Evolutionary conservation across 768 basidiomycete genomes (phyloP).

Genomic region (Suillus luteus): DNA sequence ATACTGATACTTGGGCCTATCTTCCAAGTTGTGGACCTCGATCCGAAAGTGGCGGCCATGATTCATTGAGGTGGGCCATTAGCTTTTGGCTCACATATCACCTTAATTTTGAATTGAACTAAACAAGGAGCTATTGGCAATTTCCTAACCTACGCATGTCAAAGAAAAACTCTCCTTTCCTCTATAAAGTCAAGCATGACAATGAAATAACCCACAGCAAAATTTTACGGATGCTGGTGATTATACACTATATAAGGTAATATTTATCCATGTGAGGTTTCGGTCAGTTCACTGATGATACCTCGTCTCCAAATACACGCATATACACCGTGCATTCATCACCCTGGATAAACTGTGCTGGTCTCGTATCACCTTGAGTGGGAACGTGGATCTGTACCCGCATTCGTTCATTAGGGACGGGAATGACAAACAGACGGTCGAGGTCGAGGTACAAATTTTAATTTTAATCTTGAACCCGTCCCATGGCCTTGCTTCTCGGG

Average conservation of each 20-base stretch:
- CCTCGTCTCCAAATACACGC: conserved; percentile 77
- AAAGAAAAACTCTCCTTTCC: not conserved
- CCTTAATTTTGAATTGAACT: not conserved
- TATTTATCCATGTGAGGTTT: not conserved
- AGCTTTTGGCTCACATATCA: not conserved
- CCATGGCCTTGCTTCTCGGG: not conserved
- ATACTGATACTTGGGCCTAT: too few species aligned
- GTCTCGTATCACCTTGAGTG: conserved; percentile 68
- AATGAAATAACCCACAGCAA: not conserved
- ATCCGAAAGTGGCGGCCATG: not conserved
- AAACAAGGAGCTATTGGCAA: not conserved
- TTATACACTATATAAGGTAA: not conserved
- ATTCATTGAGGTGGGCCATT: not conserved
- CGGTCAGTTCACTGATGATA: conserved; percentile 36
- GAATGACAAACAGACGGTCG: conserved; percentile 74
- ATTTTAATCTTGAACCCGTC: not conserved
- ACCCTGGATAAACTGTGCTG: conserved; percentile 82
- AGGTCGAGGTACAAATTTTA: conserved; percentile 48
- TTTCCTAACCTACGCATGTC: not conserved
- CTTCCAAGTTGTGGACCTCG: not conserved
- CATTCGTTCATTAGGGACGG: conserved; percentile 90
- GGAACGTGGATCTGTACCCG: conserved; percentile 51
- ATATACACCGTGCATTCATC: conserved; percentile 70
- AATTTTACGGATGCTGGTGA: not conserved
- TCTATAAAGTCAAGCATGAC: not conserved